Percentiles rank a stretch among this genome's conserved stretches.
Evolutionary conservation across 2,329 filamentous ascomycete genomes (phyloP).

Genomic region (Alternaria sp.): DNA sequence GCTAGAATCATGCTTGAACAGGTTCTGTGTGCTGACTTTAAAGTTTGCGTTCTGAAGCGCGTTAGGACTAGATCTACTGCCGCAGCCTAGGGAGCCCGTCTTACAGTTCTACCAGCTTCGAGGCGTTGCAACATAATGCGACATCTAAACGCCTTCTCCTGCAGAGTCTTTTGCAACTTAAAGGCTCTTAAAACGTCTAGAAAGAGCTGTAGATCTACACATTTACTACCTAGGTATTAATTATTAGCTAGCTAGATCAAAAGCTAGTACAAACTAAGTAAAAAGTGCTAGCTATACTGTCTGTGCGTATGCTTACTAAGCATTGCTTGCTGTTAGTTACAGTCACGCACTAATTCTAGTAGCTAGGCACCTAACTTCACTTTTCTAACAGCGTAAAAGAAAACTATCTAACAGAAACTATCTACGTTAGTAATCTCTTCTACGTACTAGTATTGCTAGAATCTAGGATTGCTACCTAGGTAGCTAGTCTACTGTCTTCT

Average conservation of each 20-base stretch:
- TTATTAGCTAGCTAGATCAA: not conserved
- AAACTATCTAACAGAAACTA: not conserved
- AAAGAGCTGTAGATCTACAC: not conserved
- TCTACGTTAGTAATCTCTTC: not conserved
- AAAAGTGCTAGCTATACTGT: accelerated
- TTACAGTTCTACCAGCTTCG: not conserved
- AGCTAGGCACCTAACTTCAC: not conserved
- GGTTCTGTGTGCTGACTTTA: accelerated
- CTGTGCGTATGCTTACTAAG: not conserved
- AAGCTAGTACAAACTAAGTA: not conserved
- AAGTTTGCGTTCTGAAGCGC: not conserved
- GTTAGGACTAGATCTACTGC: not conserved
- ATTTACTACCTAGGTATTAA: not conserved
- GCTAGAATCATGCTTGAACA: not conserved
- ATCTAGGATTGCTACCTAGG: not conserved
- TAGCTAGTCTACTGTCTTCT: not conserved
- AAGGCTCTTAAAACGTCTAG: not conserved
- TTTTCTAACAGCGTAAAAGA: not conserved
- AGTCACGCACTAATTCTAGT: not conserved
- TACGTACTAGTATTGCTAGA: not conserved
- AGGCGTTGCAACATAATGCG: not conserved
- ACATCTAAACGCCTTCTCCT: not conserved
- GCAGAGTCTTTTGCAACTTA: not conserved
- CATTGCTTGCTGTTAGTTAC: not conserved
- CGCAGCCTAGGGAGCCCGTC: not conserved